Percentiles rank a stretch among this genome's conserved stretches.
Conservation (phyloP, 305 asterid species). For the Ruellia speciosa region DNA sequence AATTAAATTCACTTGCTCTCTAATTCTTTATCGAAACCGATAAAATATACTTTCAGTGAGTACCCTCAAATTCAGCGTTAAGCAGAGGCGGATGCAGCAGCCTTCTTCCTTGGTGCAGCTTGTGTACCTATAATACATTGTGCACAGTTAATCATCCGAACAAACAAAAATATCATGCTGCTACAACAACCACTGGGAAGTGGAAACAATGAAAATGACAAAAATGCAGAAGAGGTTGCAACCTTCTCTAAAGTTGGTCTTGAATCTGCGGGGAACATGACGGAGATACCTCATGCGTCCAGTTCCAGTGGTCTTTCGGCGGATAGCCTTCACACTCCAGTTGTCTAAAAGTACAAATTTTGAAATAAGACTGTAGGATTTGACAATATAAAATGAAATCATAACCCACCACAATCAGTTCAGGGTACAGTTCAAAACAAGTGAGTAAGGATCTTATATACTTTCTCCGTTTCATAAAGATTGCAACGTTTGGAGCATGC, state of each 20-base stretch:
- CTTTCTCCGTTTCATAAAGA: too few relatives aligned
- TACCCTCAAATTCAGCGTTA: slow-evolving; percentile 25
- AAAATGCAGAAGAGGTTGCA: neutral
- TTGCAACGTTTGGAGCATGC: too few relatives aligned
- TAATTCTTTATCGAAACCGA: slow-evolving; percentile 21
- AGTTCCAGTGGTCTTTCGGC: slow-evolving; percentile 91
- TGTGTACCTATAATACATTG: slow-evolving; percentile 32
- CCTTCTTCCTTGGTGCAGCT: slow-evolving; percentile 70
- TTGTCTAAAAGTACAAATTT: slow-evolving; percentile 37
- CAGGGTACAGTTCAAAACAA: neutral
- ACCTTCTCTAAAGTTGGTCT: slow-evolving; percentile 93
- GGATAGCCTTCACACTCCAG: slow-evolving; percentile 94
- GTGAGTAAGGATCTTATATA: too few relatives aligned
- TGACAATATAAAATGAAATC: too few relatives aligned
- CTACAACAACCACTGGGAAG: too few relatives aligned
- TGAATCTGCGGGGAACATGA: slow-evolving; percentile 82
- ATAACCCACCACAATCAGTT: too few relatives aligned
- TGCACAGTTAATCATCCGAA: neutral
- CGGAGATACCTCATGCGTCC: slow-evolving; percentile 97
- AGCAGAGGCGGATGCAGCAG: slow-evolving; percentile 37
- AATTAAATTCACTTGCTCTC: slow-evolving; percentile 19
- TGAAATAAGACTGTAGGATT: neutral
- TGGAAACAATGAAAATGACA: neutral
- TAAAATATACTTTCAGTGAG: slow-evolving; percentile 20
- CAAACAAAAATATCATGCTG: neutral